Conservation (phyloP, 2,329 filamentous ascomycete genomes). For the Thelonectria blattea region DNA sequence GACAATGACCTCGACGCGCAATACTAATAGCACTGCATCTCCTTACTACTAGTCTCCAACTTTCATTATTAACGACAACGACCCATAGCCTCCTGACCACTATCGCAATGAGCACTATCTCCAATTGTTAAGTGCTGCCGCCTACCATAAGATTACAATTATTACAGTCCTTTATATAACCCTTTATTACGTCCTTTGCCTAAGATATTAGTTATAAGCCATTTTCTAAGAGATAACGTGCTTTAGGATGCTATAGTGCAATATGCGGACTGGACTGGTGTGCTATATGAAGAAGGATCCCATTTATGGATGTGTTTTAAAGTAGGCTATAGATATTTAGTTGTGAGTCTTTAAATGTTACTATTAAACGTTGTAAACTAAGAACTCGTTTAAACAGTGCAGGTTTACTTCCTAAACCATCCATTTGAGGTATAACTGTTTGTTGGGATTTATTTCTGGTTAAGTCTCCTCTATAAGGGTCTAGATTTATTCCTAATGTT, state of each 20-base stretch:
- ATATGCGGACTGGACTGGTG: slow-evolving; percentile 7
- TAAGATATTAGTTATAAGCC: slow-evolving; percentile 6
- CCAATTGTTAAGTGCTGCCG: background rate
- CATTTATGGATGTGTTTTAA: slow-evolving; percentile 20
- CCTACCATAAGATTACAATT: background rate
- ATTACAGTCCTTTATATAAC: slow-evolving; percentile 3
- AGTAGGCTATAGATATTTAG: slow-evolving; percentile 14
- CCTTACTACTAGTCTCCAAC: too few species aligned
- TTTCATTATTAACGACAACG: too few species aligned
- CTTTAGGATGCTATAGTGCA: slow-evolving; percentile 10
- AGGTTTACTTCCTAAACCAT: slow-evolving; percentile 21
- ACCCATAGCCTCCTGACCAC: background rate
- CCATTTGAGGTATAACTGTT: slow-evolving; percentile 15
- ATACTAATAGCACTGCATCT: too few species aligned
- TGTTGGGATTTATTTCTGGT: slow-evolving; percentile 17
- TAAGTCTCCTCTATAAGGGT: too few species aligned
- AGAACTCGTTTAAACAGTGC: background rate
- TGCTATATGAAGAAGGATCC: slow-evolving; percentile 2
- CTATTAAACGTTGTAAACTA: background rate
- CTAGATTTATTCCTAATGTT: too few species aligned
- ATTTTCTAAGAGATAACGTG: background rate
- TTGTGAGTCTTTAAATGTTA: background rate
- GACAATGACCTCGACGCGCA: too few species aligned
- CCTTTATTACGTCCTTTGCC: slow-evolving; percentile 8
- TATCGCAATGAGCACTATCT: background rate